Evolutionary conservation across 2,329 filamentous ascomycete species (phyloP), one percentile per base, ranked within the genome.

Genomic region (Microcyclosporella mali): DNA sequence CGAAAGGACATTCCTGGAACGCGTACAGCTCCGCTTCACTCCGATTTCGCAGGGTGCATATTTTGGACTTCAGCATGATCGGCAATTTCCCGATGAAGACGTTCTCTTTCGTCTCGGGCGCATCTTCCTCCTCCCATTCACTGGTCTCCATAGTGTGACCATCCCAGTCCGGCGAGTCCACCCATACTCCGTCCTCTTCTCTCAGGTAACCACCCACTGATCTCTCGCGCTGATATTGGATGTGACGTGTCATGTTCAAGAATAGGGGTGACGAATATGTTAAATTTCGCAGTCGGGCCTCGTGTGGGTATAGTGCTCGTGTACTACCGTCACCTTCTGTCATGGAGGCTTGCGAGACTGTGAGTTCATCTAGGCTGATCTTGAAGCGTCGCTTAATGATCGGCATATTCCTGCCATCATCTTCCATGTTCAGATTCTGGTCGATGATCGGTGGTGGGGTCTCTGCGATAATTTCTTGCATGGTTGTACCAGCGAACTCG

Each of bases 51-150:
- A 98, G 69, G 53, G 94, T 87, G 67, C 92, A 98, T 57, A 94
- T 92, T 66, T 90, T 87, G 21, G 89, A 95, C 70, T 95, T 95
- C 57, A 98, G 77, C 92, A 98, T 98, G 62, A 97, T 88, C 2
- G 92, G 92, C 57, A 98, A 77, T 65, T 94, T 94, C 56, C 92
- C 92, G 50, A 97, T 88, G 65, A 94, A 97, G 29, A 95, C 84
- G 43, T 67, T 63, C 59, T 66, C 67, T 27, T 66, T 65, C n/a
- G 60, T 64, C 21, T 70, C 68, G 6, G 41, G 40, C 2, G 52
- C 48, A 2, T 50, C 48, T 14, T 61, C 64, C 8, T 52, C 50
- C 50, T 70, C 66, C 71, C 71, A 74, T 8, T 68, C 63, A 8
- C 64, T 69, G 35, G 73, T 71, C 31, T 35, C 37, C 2, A 68